Evolutionary conservation across 768 basidiomycete genomes (phyloP), one percentile per base, ranked within the genome.

Genomic region (Russula dissimulans): DNA sequence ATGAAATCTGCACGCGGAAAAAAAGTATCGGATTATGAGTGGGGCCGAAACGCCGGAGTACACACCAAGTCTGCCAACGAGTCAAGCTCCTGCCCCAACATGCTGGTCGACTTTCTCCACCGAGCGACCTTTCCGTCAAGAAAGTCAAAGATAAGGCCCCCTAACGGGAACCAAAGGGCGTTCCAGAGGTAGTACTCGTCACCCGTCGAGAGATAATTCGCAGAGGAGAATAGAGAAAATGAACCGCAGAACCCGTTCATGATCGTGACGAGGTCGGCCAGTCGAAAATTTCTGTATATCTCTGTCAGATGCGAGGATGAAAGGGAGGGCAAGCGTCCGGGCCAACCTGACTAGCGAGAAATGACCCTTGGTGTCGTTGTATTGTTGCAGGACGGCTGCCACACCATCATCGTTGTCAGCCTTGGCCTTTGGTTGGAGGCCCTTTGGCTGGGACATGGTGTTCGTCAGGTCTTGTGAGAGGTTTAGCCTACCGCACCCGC

Each of bases 241-340:
- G 90, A 89, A 59, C 97, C 97, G 75, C 97, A 99, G 72, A 98
- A 88, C 47, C 97, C 97, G 71, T 99, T 99, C 87, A 95, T 94
- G 65, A 99, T 93, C 39, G 97, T 99, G 67, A 99, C 93, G 54
- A 97, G 81, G 77, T 99, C 97, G 65, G 97, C 97, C 31, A 98
- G 82, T 55, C 95, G 91, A 71, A 99, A 99, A 73, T 97, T 98
- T 67, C 97, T 97, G 67, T 65, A 58, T 64, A 58, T 64, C 66
- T 66, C 54, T 56, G 48, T 53, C 56, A 34, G 47, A 59, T 50
- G 3, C 36, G 31, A 34, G 36, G 14, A 49, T 39, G 38, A 49
- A 41, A 15, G 29, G 31, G 53, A 38, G 60, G 34, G 60, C 57
- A 59, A 51, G 52, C 44, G 47, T 14, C 36, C 60, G 60, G 17